phyloP scores from a whole-genome alignment of 192 early-diverging fungal species.

The Lunasporangiospora selenospora region DNA sequence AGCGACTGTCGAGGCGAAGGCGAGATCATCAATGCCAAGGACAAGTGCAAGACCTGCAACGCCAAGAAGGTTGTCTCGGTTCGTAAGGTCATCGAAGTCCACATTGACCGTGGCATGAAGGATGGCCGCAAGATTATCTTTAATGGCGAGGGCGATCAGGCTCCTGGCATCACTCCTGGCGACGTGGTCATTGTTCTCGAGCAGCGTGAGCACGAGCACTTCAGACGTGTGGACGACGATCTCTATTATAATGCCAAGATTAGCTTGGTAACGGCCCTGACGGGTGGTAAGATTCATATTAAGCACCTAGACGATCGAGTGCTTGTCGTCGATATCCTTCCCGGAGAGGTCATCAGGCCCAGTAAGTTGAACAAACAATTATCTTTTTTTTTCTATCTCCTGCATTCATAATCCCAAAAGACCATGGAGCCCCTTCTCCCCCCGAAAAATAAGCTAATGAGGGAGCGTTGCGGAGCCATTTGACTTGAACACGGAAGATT shows the following conservation, averaged over 20 bases:
- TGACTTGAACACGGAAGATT: no score
- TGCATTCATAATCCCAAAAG: neutral
- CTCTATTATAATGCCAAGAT: conserved; percentile 89
- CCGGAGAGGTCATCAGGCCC: conserved; percentile 94
- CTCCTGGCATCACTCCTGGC: conserved; percentile 89
- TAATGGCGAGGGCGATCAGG: conserved; percentile 93
- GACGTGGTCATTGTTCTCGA: conserved; percentile 96
- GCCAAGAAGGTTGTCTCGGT: conserved; percentile 87
- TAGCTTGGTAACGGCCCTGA: conserved; percentile 91
- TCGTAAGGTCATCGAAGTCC: conserved; percentile 96
- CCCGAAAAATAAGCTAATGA: no score
- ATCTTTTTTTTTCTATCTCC: neutral
- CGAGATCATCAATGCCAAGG: conserved; percentile 86
- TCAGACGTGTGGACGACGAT: conserved; percentile 91
- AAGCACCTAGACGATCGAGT: conserved; percentile 91
- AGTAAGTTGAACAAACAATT: conserved; percentile 55
- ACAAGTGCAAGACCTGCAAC: conserved; percentile 87
- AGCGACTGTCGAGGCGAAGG: conserved; percentile 86
- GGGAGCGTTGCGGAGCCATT: no score
- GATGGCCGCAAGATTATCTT: conserved; percentile 95
- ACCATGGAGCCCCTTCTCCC: neutral
- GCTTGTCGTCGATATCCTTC: conserved; percentile 85
- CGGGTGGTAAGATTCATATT: conserved; percentile 91
- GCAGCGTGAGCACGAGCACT: conserved; percentile 89
- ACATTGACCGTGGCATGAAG: conserved; percentile 97